phyloP scores from a whole-genome alignment of 1,284 basidiomycete species.

The Leccinum insolens region DNA sequence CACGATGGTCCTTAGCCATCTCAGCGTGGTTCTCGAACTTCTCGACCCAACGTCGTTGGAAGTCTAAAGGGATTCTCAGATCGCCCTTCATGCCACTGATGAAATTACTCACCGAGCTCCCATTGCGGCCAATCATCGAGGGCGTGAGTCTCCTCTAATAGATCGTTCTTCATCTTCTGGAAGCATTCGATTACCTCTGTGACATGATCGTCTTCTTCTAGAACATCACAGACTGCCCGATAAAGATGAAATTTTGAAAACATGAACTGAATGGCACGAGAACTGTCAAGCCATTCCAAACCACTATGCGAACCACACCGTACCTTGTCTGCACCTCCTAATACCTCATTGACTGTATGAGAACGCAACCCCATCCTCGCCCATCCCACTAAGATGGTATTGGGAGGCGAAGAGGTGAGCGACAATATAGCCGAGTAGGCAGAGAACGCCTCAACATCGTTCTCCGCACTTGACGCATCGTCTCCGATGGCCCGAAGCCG shows the following conservation, averaged over 20 bases:
- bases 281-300: background rate
- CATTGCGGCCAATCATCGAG: background rate
- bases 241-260: background rate
- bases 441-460: too few relatives aligned
- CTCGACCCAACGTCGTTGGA: background rate
- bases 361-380: background rate
- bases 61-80: background rate
- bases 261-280: background rate
- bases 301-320: background rate
- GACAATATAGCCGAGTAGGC: background rate
- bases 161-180: background rate
- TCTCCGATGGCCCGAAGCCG: too few relatives aligned
- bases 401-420: background rate
- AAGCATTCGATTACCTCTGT: background rate
- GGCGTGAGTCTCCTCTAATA: background rate
- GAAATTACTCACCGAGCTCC: background rate
- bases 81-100: background rate
- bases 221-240: background rate
- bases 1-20: background rate
- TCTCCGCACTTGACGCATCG: too few relatives aligned
- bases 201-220: background rate
- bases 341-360: background rate
- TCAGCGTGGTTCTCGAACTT: background rate
- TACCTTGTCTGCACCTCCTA: background rate
- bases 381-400: background rate